phyloP scores from a whole-genome alignment of 176 grass and related monocot species.

The Cocos nucifera region DNA sequence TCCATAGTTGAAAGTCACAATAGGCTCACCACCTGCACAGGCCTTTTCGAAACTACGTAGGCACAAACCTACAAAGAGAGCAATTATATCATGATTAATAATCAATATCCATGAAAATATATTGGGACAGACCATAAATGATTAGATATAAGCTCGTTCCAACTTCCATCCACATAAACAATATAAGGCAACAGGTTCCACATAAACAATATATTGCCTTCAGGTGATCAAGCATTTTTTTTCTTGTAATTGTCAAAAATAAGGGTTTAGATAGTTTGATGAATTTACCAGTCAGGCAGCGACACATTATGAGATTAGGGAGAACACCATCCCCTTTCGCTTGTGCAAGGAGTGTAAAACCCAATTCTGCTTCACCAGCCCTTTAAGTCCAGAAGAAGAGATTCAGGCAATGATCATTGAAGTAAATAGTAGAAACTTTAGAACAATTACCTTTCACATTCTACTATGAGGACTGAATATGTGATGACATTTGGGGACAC shows the following conservation, averaged over 20 bases:
- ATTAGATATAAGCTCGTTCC: too few relatives aligned
- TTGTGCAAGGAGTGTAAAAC: constrained; percentile 64
- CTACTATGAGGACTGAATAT: constrained; percentile 79
- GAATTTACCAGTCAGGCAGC: constrained; percentile 70
- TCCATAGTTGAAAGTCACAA: constrained; percentile 60
- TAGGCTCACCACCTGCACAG: constrained; percentile 47
- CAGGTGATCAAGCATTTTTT: too few relatives aligned
- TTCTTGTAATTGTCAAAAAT: too few relatives aligned
- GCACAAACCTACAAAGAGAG: constrained; percentile 62
- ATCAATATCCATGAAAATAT: constrained; percentile 13
- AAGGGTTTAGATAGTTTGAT: constrained; percentile 7
- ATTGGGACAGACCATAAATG: neutral
- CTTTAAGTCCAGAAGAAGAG: constrained; percentile 35
- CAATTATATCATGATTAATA: constrained; percentile 14
- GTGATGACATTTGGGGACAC: constrained; percentile 84
- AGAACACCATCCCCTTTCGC: constrained; percentile 46
- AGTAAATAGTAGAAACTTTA: constrained; percentile 27
- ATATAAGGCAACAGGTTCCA: too few relatives aligned
- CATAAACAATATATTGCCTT: too few relatives aligned
- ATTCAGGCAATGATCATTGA: constrained; percentile 19
- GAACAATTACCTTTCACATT: constrained; percentile 77
- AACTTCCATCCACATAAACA: too few relatives aligned
- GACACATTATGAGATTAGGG: constrained; percentile 56
- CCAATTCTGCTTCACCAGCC: constrained; percentile 76
- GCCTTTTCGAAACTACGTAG: constrained; percentile 65